phyloP scores from a whole-genome alignment of 306 rosid genomes.

The Datisca glomerata region DNA sequence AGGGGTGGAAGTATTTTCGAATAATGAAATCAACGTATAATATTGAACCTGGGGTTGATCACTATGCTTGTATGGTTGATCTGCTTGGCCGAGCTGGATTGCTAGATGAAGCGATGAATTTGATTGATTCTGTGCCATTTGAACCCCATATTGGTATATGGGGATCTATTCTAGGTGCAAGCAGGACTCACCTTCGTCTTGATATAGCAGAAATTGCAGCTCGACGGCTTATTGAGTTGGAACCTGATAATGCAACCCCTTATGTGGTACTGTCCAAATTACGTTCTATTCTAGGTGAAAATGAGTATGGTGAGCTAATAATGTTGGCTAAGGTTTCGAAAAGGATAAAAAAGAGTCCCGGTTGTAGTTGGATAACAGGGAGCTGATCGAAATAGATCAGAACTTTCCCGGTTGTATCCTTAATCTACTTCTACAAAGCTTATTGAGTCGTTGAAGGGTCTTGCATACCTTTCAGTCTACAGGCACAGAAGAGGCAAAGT shows the following conservation, averaged over 20 bases:
- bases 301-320: slow-evolving; percentile 31
- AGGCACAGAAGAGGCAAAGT: no score
- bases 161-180: slow-evolving; percentile 77
- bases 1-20: slow-evolving; percentile 44
- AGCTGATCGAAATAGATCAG: no score
- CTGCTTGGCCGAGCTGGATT: slow-evolving; percentile 75
- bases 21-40: slow-evolving; percentile 34
- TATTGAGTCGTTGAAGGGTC: no score
- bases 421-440: no score
- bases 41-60: slow-evolving; percentile 57
- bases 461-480: no score
- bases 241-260: slow-evolving; percentile 72
- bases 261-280: slow-evolving; percentile 55
- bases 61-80: slow-evolving; percentile 80
- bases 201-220: slow-evolving; percentile 75
- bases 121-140: slow-evolving; percentile 52
- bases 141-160: slow-evolving; percentile 70
- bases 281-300: slow-evolving; percentile 42
- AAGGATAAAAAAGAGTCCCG: slow-evolving; percentile 58
- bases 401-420: no score
- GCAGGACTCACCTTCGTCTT: slow-evolving; percentile 42
- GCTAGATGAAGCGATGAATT: slow-evolving; percentile 44
- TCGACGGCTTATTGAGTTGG: slow-evolving; percentile 34
- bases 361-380: slow-evolving; percentile 74
- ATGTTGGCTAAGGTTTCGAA: slow-evolving; percentile 31